A percentile compares a stretch with the other conserved stretches of the same genome.
Evolutionary conservation across 805 yeast species (phyloP).

Genomic region (Lipomyces yamadae): DNA sequence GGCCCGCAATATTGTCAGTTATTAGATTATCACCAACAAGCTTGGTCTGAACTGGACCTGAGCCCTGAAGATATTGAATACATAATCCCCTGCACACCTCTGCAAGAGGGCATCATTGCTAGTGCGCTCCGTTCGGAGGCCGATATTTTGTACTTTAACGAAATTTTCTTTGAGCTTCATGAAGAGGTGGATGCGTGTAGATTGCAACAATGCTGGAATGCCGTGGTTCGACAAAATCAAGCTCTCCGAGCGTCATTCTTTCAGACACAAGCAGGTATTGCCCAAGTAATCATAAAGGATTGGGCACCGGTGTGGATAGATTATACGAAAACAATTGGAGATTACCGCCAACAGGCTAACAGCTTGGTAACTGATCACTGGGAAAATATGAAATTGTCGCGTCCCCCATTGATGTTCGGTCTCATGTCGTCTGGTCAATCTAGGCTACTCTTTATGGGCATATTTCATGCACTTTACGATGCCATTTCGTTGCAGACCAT

Average conservation of each 20-base stretch:
- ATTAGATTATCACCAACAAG: conserved; percentile 25
- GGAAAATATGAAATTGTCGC: conserved; percentile 18
- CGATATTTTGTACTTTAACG: conserved; percentile 25
- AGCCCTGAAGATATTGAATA: conserved; percentile 28
- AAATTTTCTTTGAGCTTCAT: conserved; percentile 23
- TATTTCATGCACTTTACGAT: conserved; percentile 41
- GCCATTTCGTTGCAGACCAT: conserved; percentile 34
- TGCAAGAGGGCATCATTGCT: conserved; percentile 39
- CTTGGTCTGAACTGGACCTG: conserved; percentile 21
- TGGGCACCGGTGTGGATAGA: conserved; percentile 34
- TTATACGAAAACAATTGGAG: neutral
- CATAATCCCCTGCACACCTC: conserved; percentile 38
- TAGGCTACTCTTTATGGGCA: conserved; percentile 13
- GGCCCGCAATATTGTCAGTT: neutral
- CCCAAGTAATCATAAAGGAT: conserved; percentile 33
- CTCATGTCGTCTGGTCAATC: neutral
- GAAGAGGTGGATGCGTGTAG: conserved; percentile 23
- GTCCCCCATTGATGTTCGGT: conserved; percentile 29
- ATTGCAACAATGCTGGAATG: conserved; percentile 21
- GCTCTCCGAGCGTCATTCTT: conserved; percentile 35
- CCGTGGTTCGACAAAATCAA: conserved; percentile 17
- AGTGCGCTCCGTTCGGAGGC: conserved; percentile 15
- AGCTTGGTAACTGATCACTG: conserved; percentile 14
- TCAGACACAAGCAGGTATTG: conserved; percentile 28
- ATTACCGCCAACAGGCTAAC: neutral